Evolutionary conservation across 768 basidiomycete species (phyloP), one percentile per base, ranked within the genome.

Genomic region (Suillus hirtellus): DNA sequence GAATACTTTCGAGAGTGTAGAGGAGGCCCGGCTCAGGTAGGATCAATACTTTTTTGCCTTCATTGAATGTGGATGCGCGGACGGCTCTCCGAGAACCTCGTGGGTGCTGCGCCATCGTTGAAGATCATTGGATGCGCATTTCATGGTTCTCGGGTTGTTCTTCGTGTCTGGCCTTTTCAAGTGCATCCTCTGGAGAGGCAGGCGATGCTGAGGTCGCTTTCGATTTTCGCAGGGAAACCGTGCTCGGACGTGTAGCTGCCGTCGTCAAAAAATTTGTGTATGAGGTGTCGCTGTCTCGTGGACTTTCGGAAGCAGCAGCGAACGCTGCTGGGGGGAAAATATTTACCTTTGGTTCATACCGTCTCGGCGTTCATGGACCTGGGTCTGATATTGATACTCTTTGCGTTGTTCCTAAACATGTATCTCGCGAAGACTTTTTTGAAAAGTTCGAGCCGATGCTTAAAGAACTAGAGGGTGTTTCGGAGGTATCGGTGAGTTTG

Each of bases 281-380:
- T 71, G 85, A 86, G 66, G 88, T 96, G 1, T 90, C 92, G 9
- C 74, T 96, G 63, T 78, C 85, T 50, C 85, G 84, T 46, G 96
- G 96, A 8, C 80, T 96, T 53, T 96, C 95, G 37, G 95, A 98
- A 66, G 78, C 89, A 21, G 90, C 93, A 1, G 96, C 96, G 10
- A 85, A 79, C 59, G 89, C 92, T 55, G 94, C 97, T 10, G 97
- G 97, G 59, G 97, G 96, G 67, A 96, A 99, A 82, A 99, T 99
- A 74, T 99, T 95, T 76, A 99, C 97, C 8, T 99, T 96, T 76
- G 97, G 97, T 47, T 98, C 96, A 59, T 99, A 98, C 82, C 90
- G 97, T 70, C 80, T 99, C 56, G 97, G 97, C 64, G 97, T 99
- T 24, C 97, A 99, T 76, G 94, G 93, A 14, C 97, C 96, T 42